Evolutionary conservation across 2,329 filamentous ascomycete genomes (phyloP).

Genomic region (Macrophomina pseudophaseolina): DNA sequence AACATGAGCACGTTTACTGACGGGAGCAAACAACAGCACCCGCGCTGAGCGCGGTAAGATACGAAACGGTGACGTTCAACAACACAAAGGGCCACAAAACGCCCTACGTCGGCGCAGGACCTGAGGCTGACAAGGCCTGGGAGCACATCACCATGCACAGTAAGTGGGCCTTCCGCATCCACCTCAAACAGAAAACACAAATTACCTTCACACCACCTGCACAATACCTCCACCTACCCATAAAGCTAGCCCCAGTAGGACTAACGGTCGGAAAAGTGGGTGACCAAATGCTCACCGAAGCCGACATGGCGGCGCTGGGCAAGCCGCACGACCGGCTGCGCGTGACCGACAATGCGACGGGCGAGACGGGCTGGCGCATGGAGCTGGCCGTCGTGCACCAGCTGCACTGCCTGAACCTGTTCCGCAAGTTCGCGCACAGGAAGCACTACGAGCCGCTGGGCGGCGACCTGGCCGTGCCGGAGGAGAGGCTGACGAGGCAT

Average conservation of each 20-base stretch:
- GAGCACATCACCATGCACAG: constrained; percentile 56
- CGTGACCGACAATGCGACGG: constrained; percentile 61
- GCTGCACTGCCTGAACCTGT: constrained; percentile 43
- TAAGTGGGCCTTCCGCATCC: constrained; percentile 31
- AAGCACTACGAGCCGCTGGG: constrained; percentile 38
- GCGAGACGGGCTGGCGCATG: constrained; percentile 42
- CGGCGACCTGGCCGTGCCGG: constrained; percentile 37
- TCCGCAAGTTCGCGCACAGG: constrained; percentile 42
- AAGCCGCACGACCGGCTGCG: constrained; percentile 60
- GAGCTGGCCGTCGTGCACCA: constrained; percentile 37
- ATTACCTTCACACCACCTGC: constrained; percentile 18
- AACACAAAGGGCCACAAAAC: constrained; percentile 9
- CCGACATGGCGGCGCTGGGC: constrained; percentile 60
- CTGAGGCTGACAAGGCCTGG: constrained; percentile 64
- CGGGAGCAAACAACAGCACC: not conserved
- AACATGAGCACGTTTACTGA: constrained; percentile 6
- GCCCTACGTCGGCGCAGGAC: constrained; percentile 61
- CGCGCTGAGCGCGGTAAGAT: constrained; percentile 12
- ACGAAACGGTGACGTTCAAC: constrained; percentile 18
- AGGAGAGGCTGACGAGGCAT: not conserved
- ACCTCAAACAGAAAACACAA: not conserved
- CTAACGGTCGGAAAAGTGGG: constrained; percentile 53
- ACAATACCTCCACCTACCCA: too few relatives aligned
- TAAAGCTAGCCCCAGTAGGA: not conserved
- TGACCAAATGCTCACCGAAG: constrained; percentile 63